Evolutionary conservation across 345 rosid genomes (phyloP).

Genomic region (Rhodamnia argentea): DNA sequence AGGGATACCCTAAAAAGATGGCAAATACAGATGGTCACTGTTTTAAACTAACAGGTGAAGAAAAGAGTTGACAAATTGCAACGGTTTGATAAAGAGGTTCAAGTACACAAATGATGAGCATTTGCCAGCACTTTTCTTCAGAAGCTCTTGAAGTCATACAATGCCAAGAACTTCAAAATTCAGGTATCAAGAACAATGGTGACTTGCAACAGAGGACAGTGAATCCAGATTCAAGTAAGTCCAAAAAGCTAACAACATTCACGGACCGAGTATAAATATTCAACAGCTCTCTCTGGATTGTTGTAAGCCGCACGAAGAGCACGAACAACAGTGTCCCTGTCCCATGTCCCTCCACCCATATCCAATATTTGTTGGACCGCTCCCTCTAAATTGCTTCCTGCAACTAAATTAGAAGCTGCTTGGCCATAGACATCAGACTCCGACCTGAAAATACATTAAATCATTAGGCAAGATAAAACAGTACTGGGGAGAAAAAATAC

Average conservation of each 20-base stretch:
- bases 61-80: background rate
- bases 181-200: background rate
- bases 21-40: background rate
- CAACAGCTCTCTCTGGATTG: constrained; percentile 97
- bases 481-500: background rate
- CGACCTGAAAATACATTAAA: constrained; percentile 22
- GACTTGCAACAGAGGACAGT: background rate
- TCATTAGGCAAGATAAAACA: background rate
- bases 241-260: background rate
- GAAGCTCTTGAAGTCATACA: background rate
- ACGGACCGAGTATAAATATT: constrained; percentile 83
- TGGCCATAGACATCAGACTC: constrained; percentile 54
- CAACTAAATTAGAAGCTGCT: constrained; percentile 87
- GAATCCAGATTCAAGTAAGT: background rate
- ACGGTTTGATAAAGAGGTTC: background rate
- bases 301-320: constrained; percentile 95
- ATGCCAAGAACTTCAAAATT: background rate
- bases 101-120: background rate
- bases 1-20: constrained; percentile 50
- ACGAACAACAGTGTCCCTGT: constrained; percentile 71
- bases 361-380: constrained; percentile 85
- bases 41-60: background rate
- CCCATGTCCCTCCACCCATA: constrained; percentile 96
- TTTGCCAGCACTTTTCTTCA: background rate
- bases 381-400: constrained; percentile 74